These are phyloP conservation scores for Podospora pseudopauciseta DNA, from an alignment of 495 filamentous ascomycete species.

Conservation along the genomic window DNA sequence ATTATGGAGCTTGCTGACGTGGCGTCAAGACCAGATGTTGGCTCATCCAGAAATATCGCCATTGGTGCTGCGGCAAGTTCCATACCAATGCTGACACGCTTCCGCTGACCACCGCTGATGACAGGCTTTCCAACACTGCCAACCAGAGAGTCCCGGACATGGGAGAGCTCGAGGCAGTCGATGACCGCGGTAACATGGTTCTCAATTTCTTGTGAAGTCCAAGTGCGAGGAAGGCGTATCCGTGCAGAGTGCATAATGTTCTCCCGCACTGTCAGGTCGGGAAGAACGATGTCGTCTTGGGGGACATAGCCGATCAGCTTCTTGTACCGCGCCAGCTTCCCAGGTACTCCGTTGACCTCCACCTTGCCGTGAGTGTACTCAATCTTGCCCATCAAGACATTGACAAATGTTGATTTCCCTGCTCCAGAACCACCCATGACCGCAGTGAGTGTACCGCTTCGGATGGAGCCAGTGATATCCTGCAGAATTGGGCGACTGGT, in stretches of 20 bases:
- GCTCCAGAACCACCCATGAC: conserved; percentile 52
- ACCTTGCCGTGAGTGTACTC: conserved; percentile 41
- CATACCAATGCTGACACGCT: conserved; percentile 52
- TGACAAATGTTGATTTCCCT: conserved; percentile 51
- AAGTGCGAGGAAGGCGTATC: conserved; percentile 44
- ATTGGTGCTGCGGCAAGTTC: conserved; percentile 65
- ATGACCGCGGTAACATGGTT: conserved; percentile 45
- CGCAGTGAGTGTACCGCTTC: conserved; percentile 46
- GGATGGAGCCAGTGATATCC: conserved; percentile 49
- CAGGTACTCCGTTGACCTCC: conserved; percentile 47
- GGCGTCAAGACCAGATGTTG: conserved; percentile 62
- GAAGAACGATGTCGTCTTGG: conserved; percentile 49
- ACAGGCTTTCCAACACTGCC: conserved; percentile 43
- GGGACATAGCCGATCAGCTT: conserved; percentile 56
- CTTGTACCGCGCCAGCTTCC: conserved; percentile 47
- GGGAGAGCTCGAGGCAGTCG: conserved; percentile 42
- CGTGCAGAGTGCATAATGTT: conserved; percentile 53
- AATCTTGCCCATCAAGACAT: conserved; percentile 49
- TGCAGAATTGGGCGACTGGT: conserved; percentile 43
- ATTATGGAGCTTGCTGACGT: conserved; percentile 61
- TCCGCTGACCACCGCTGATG: conserved; percentile 49
- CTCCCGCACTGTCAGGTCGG: conserved; percentile 51
- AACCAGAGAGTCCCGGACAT: conserved; percentile 42
- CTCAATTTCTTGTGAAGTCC: conserved; percentile 37
- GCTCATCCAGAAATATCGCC: conserved; percentile 63